phyloP scores from a whole-genome alignment of 371 early-diverging fungal genomes.

The Nematocida homosporus region DNA sequence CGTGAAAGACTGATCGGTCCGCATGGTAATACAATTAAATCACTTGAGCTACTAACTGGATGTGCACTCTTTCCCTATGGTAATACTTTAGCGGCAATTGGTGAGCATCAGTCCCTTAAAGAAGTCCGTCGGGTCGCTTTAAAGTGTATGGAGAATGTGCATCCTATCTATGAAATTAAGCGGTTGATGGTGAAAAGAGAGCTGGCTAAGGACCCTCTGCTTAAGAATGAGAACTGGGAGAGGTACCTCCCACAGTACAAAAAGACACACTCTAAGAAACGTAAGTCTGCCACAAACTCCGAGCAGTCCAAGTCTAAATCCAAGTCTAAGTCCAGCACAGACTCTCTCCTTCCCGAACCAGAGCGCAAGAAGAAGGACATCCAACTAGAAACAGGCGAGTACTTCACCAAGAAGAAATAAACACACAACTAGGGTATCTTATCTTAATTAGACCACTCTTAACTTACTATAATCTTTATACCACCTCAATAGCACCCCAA shows the following conservation, averaged over 20 bases:
- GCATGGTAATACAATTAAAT: slow-evolving; percentile 87
- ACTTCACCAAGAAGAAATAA: slow-evolving; percentile 26
- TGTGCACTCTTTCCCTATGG: slow-evolving; percentile 94
- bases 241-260: slow-evolving; percentile 93
- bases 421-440: background rate
- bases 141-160: slow-evolving; percentile 95
- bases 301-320: background rate
- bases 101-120: slow-evolving; percentile 76
- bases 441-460: too few relatives aligned
- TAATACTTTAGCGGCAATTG: slow-evolving; percentile 89
- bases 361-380: slow-evolving; percentile 52
- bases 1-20: slow-evolving; percentile 91
- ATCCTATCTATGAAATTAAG: slow-evolving; percentile 98
- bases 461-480: too few relatives aligned
- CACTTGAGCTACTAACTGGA: slow-evolving; percentile 87
- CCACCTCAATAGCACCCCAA: too few relatives aligned
- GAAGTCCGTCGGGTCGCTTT: slow-evolving; percentile 80
- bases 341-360: slow-evolving; percentile 31
- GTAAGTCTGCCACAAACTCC: slow-evolving; percentile 57
- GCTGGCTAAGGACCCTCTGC: slow-evolving; percentile 84
- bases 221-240: slow-evolving; percentile 91
- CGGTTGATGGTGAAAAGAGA: slow-evolving; percentile 93
- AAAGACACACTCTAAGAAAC: slow-evolving; percentile 77
- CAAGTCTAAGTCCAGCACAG: slow-evolving; percentile 8
- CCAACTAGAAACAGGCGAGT: slow-evolving; percentile 59